phyloP scores from a whole-genome alignment of 2,329 filamentous ascomycete genomes.

The Aspergillus sp. region DNA sequence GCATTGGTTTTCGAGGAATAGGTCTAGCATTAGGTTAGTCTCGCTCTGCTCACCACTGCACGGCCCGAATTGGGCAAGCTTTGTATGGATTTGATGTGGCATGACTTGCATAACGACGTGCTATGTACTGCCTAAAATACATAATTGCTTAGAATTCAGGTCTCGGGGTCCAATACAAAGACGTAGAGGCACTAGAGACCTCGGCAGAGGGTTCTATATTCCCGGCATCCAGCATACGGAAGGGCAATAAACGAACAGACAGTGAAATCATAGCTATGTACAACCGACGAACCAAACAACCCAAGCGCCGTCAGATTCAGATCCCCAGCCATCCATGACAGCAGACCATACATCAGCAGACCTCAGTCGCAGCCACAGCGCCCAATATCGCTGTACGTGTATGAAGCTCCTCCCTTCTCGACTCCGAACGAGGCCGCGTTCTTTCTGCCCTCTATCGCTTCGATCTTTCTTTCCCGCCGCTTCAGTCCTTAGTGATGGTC shows the following conservation, averaged over 20 bases:
- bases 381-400: not conserved
- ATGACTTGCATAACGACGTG: not conserved
- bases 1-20: slow-evolving; percentile 38
- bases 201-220: too few relatives aligned
- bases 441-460: slow-evolving; percentile 1
- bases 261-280: slow-evolving; percentile 26
- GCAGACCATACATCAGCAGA: slow-evolving; percentile 1
- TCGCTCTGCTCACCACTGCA: too few relatives aligned
- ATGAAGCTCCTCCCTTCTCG: not conserved
- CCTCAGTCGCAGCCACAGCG: slow-evolving; percentile 1
- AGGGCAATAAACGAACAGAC: not conserved
- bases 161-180: not conserved
- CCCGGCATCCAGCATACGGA: too few relatives aligned
- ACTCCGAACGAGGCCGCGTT: slow-evolving; percentile 13
- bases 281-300: slow-evolving; percentile 25
- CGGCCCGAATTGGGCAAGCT: not conserved
- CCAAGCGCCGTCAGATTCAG: slow-evolving; percentile 19
- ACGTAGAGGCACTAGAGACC: not conserved
- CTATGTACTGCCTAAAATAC: not conserved
- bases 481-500: slow-evolving; percentile 44
- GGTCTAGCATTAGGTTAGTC: not conserved
- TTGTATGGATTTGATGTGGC: not conserved
- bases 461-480: slow-evolving; percentile 2
- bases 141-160: not conserved
- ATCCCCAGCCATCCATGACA: slow-evolving; percentile 1